Evolutionary conservation across 768 basidiomycete genomes (phyloP).

Genomic region (Holtermannia corniformis): DNA sequence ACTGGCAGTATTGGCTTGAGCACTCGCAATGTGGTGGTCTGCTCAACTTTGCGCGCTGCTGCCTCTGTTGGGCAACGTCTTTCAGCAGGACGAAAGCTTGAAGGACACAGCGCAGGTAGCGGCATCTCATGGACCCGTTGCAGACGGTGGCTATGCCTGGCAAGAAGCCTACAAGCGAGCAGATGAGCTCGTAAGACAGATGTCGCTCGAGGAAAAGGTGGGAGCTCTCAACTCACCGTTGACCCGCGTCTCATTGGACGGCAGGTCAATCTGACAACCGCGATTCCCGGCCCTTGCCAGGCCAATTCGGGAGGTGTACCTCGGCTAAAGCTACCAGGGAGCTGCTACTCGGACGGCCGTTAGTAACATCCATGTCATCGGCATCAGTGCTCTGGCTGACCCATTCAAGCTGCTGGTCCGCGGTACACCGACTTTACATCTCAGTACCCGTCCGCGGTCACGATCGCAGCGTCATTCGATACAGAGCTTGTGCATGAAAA

Average conservation of each 20-base stretch:
- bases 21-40: neutral
- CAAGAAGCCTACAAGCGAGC: conserved; percentile 14
- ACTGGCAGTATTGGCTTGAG: too few relatives aligned
- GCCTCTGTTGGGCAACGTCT: conserved; percentile 1
- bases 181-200: conserved; percentile 12
- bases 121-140: conserved; percentile 4
- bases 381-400: neutral
- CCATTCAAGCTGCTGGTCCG: conserved; percentile 26
- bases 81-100: neutral
- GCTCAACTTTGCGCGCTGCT: conserved; percentile 23
- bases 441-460: conserved; percentile 37
- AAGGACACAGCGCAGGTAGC: neutral
- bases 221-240: neutral
- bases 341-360: conserved; percentile 37
- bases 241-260: neutral
- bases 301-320: conserved; percentile 35
- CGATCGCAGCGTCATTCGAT: conserved; percentile 49
- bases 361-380: conserved; percentile 1
- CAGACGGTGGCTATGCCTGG: conserved; percentile 26
- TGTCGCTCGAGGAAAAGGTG: conserved; percentile 39
- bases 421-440: conserved; percentile 36
- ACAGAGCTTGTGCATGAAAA: conserved; percentile 66
- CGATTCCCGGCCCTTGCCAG: conserved; percentile 30
- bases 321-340: conserved; percentile 26
- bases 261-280: conserved; percentile 33